These are phyloP conservation scores for Phytophthora hybrid DNA, from an alignment of 352 stramenopile genomes.

Conservation along the genomic window DNA sequence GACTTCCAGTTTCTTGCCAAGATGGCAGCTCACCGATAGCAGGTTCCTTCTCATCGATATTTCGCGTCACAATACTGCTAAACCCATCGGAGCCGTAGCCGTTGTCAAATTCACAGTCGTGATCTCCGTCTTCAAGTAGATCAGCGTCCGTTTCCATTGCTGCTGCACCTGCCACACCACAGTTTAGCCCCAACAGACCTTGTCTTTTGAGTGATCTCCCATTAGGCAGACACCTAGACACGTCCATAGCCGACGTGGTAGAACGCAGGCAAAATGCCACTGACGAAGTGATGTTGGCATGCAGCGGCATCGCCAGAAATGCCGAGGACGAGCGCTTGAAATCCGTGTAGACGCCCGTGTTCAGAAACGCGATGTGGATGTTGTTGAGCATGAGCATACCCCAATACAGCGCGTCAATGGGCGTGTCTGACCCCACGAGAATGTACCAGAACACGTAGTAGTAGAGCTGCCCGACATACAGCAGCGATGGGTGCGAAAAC, in stretches of 20 bases:
- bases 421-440: constrained; percentile 79
- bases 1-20: constrained; percentile 41
- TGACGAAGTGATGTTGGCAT: constrained; percentile 56
- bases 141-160: constrained; percentile 33
- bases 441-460: constrained; percentile 93
- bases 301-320: constrained; percentile 54
- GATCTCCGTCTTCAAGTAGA: constrained; percentile 31
- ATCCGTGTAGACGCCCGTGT: constrained; percentile 88
- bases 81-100: constrained; percentile 36
- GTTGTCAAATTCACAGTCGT: constrained; percentile 24
- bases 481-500: constrained; percentile 80
- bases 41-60: constrained; percentile 32
- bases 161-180: constrained; percentile 42
- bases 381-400: constrained; percentile 88
- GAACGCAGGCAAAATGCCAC: constrained; percentile 71
- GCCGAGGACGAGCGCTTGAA: constrained; percentile 71
- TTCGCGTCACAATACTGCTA: constrained; percentile 12
- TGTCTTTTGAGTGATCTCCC: constrained; percentile 8
- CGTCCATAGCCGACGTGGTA: constrained; percentile 41
- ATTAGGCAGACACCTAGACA: constrained; percentile 35
- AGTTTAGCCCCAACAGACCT: constrained; percentile 41
- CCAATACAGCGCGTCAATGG: constrained; percentile 86
- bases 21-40: constrained; percentile 25
- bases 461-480: constrained; percentile 89
- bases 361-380: constrained; percentile 87